Evolutionary conservation across 495 filamentous ascomycete species (phyloP).

Genomic region (Neurospora africana): DNA sequence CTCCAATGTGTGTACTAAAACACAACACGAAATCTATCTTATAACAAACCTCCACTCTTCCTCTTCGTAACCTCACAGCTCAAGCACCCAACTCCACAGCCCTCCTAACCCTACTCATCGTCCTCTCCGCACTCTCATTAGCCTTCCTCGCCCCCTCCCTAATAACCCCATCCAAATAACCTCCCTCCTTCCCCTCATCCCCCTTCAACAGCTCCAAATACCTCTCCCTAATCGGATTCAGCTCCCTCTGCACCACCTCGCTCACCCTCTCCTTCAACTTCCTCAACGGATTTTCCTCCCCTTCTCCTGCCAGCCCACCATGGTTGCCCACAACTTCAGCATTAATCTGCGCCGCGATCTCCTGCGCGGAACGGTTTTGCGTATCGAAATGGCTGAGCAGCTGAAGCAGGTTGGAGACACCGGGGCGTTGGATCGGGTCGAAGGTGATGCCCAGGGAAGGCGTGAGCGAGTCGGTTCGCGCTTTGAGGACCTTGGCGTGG

Average conservation of each 20-base stretch:
- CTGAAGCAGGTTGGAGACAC: constrained; percentile 76
- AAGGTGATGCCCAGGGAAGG: constrained; percentile 44
- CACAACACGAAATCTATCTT: neutral
- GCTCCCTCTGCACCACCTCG: constrained; percentile 39
- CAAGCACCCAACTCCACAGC: constrained; percentile 47
- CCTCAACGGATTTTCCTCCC: constrained; percentile 38
- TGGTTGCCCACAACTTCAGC: neutral
- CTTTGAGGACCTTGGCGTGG: constrained; percentile 51
- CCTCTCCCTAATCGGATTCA: constrained; percentile 50
- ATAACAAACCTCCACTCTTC: neutral
- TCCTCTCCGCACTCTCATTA: constrained; percentile 50
- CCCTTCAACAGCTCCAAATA: constrained; percentile 43
- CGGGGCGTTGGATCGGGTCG: constrained; percentile 60
- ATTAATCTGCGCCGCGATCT: constrained; percentile 44
- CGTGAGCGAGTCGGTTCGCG: constrained; percentile 64
- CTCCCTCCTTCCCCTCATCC: constrained; percentile 23
- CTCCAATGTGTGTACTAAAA: neutral
- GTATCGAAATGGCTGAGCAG: constrained; percentile 57
- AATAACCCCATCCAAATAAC: constrained; percentile 49
- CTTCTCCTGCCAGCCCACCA: neutral
- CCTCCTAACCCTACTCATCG: constrained; percentile 52
- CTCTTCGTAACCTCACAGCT: neutral
- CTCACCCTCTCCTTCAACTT: constrained; percentile 60
- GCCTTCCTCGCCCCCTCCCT: constrained; percentile 52
- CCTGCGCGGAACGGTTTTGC: constrained; percentile 31